phyloP scores from a whole-genome alignment of 164 flowering plant species.

The Aristolochia contorta region DNA sequence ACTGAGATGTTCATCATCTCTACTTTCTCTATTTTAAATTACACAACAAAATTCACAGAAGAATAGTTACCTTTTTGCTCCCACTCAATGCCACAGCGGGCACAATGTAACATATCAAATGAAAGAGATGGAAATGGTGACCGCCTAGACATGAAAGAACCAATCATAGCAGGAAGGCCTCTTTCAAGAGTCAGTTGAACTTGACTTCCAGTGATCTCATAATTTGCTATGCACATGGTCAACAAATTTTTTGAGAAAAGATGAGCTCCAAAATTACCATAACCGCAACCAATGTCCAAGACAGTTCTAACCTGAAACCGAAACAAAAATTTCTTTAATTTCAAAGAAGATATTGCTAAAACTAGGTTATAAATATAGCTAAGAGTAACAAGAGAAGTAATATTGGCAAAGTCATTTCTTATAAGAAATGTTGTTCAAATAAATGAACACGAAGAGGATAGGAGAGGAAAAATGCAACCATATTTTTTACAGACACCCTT shows the following conservation, averaged over 20 bases:
- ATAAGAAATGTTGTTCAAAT: no score
- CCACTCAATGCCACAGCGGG: slow-evolving; percentile 86
- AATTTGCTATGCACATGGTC: slow-evolving; percentile 89
- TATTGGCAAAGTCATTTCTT: no score
- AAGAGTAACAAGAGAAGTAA: no score
- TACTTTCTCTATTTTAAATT: not conserved
- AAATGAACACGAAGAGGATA: no score
- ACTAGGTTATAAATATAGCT: no score
- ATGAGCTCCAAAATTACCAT: slow-evolving; percentile 98
- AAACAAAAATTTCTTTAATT: not conserved
- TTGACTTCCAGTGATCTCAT: slow-evolving; percentile 93
- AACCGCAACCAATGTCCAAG: slow-evolving; percentile 96
- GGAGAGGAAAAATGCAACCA: no score
- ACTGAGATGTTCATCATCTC: not conserved
- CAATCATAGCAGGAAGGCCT: slow-evolving; percentile 98
- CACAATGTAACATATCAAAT: slow-evolving; percentile 96
- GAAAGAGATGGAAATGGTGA: slow-evolving; percentile 91
- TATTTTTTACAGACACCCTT: no score
- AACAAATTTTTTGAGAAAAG: slow-evolving; percentile 71
- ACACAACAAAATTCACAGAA: not conserved
- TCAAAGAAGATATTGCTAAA: no score
- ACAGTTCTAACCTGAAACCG: slow-evolving; percentile 72
- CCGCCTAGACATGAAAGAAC: slow-evolving; percentile 64
- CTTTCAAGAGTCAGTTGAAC: slow-evolving; percentile 96
- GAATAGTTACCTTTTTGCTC: slow-evolving; percentile 67